Percentiles rank a stretch among this genome's conserved stretches.
Evolutionary conservation across 257 asterid genomes (phyloP).

Genomic region (Salvia rosmarinus): DNA sequence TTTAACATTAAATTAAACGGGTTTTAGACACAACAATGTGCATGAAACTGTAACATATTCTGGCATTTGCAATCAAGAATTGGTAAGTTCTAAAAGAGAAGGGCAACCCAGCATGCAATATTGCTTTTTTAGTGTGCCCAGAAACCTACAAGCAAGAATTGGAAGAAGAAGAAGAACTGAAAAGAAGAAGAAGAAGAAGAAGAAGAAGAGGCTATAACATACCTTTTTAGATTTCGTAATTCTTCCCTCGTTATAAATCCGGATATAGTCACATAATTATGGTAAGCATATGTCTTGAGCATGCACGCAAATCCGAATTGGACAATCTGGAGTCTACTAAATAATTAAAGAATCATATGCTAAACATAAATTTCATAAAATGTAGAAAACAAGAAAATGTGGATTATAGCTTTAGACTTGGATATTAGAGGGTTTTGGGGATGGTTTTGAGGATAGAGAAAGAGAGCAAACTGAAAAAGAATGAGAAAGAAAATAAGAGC

Average conservation of each 20-base stretch:
- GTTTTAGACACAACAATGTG: constrained; percentile 12
- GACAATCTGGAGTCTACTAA: constrained; percentile 12
- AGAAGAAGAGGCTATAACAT: background rate
- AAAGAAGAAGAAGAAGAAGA: no score
- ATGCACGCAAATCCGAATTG: constrained; percentile 43
- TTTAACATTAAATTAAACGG: constrained; percentile 34
- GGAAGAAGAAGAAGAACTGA: background rate
- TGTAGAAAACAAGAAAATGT: constrained; percentile 16
- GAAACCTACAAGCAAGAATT: background rate
- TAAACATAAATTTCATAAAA: constrained; percentile 25
- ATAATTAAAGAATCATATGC: constrained; percentile 22
- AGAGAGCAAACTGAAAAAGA: constrained; percentile 5
- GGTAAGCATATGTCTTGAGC: constrained; percentile 38
- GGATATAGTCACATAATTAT: constrained; percentile 38
- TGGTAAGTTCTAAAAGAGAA: background rate
- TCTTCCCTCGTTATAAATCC: constrained; percentile 45
- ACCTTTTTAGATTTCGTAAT: constrained; percentile 53
- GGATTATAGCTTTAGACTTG: constrained; percentile 18
- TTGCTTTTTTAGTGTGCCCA: constrained; percentile 1
- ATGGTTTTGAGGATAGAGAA: constrained; percentile 20
- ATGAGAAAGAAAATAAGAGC: constrained; percentile 34
- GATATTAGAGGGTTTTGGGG: constrained; percentile 27
- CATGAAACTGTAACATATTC: background rate
- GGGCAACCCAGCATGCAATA: constrained; percentile 33
- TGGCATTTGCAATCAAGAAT: constrained; percentile 26